Evolutionary conservation across 2,329 filamentous ascomycete species (phyloP), one percentile per base, ranked within the genome.

Genomic region (Tetracladium maxilliforme): DNA sequence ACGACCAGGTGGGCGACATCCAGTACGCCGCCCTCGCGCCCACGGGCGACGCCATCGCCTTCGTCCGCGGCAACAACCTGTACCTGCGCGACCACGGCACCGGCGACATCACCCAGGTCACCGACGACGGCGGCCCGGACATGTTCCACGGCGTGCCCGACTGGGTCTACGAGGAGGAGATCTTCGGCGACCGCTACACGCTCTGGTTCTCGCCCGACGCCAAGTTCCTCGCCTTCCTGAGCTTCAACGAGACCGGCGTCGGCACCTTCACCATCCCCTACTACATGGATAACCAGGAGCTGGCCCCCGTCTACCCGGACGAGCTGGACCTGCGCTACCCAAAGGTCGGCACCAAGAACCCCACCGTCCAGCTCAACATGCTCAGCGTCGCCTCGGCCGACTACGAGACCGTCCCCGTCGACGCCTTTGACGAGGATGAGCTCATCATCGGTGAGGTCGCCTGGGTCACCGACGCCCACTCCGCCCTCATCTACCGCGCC

Each of bases 291-390:
- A 53, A 59, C 29, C 45, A 67, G 30, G 46, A 61, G 14, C 43
- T 68, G 10, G 67, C 71, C 0, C 69, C 70, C 1, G 48, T 60
- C 0, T 79, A 80, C 38, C 72, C 73, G 2, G 45, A 54, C 0
- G 64, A 77, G 34, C 49, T 78, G 3, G 61, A 75, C 14, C 45
- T 80, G 23, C 57, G 72, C 9, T 79, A 80, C 34, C 73, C 74
- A 21, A 79, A 79, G 45, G 72, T 76, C 8, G 71, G 72, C 23
- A 64, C 64, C 23, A 74, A 59, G 32, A 79, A 79, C 38, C 74
- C 74, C 1, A 73, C 65, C 0, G 72, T 74, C 1, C 51, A 58
- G 10, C 56, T 79, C 32, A 66, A 66, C 27, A 41, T 80, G 1
- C 48, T 79, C 4, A 51, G 64, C 12, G 43, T 77, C 9, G 51